These are phyloP conservation scores for Gossypium laxum DNA, from an alignment of 441 rosid genomes.

Conservation along the genomic window DNA sequence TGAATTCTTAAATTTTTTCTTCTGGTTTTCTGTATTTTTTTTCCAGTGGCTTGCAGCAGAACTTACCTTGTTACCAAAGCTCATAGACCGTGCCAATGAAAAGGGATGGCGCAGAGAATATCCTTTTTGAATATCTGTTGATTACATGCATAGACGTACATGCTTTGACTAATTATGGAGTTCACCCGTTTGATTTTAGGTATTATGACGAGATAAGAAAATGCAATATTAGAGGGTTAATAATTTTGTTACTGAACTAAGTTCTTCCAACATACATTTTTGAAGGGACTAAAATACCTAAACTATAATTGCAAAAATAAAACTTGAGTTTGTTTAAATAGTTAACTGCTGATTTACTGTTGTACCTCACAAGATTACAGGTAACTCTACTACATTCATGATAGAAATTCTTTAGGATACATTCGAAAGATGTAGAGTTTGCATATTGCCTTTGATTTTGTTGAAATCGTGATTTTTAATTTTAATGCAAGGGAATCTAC, in stretches of 20 bases:
- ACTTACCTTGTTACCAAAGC: slow-evolving; percentile 46
- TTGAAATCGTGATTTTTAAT: background rate
- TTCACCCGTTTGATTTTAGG: background rate
- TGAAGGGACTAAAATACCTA: background rate
- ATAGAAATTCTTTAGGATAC: background rate
- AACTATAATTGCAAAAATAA: background rate
- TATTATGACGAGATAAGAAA: background rate
- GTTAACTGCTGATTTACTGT: background rate
- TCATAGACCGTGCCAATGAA: slow-evolving; percentile 68
- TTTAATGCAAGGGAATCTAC: background rate
- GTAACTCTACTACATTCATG: background rate
- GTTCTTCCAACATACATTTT: background rate
- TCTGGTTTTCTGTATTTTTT: background rate
- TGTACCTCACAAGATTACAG: background rate
- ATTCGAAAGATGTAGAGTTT: background rate
- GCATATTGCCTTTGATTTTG: background rate
- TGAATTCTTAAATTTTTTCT: slow-evolving; percentile 16
- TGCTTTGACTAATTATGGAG: background rate
- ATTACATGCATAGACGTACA: background rate
- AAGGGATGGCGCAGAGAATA: slow-evolving; percentile 96
- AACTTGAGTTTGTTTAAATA: background rate
- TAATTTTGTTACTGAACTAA: background rate
- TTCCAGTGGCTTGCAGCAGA: slow-evolving; percentile 68
- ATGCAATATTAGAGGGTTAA: background rate
- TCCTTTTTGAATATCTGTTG: slow-evolving; percentile 37